phyloP scores from a whole-genome alignment of 495 filamentous ascomycete genomes.

The Hyaloscypha variabilis region DNA sequence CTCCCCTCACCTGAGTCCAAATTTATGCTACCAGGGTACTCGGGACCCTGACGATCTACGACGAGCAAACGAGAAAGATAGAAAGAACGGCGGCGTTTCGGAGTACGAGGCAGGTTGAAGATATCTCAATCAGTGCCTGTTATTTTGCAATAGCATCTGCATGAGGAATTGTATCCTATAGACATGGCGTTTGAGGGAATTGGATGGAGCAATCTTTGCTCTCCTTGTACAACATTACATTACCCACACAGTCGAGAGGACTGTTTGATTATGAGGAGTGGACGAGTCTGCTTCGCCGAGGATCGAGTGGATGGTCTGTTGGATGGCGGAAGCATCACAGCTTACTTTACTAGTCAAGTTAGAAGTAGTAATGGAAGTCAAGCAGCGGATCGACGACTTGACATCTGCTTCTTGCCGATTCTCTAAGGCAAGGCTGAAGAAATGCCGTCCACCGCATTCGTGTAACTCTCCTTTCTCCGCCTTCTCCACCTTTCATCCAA shows the following conservation, averaged over 20 bases:
- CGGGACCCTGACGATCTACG: conserved; percentile 29
- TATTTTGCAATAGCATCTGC: conserved; percentile 23
- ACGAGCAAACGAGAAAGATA: conserved; percentile 21
- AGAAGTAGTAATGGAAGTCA: background rate
- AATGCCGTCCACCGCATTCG: background rate
- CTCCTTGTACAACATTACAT: conserved; percentile 28
- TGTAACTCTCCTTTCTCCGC: background rate
- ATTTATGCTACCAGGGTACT: background rate
- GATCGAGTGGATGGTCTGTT: background rate
- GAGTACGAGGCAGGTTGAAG: conserved; percentile 20
- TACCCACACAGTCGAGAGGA: conserved; percentile 22
- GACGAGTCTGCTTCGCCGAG: background rate
- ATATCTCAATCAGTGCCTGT: conserved; percentile 20
- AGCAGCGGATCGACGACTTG: background rate
- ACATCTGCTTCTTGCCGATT: background rate
- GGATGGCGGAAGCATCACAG: background rate
- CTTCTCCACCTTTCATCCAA: background rate
- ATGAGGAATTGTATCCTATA: conserved; percentile 27
- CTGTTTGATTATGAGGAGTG: conserved; percentile 16
- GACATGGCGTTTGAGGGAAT: conserved; percentile 26
- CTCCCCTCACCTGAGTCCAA: background rate
- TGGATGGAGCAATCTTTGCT: conserved; percentile 15
- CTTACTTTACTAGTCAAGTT: background rate
- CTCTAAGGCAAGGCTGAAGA: background rate
- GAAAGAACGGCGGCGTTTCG: conserved; percentile 26